Evolutionary conservation across 139 green algal species (phyloP).

Genomic region (Yamagishiella unicocca): DNA sequence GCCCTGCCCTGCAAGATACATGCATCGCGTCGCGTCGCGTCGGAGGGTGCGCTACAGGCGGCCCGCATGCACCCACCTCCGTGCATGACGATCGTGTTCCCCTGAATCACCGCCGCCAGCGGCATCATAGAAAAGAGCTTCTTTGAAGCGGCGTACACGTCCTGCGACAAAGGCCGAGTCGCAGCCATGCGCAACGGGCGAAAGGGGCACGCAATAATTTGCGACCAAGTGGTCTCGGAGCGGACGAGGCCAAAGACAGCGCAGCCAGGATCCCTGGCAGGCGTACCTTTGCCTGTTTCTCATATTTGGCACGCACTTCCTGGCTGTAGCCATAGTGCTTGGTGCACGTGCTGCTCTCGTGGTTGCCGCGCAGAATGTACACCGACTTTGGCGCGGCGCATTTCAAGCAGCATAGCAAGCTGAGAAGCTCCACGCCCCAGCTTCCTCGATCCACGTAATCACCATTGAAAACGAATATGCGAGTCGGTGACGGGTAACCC

Average conservation of each 20-base stretch:
- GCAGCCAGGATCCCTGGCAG: not conserved
- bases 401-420: constrained; percentile 85
- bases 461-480: constrained; percentile 77
- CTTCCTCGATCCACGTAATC: constrained; percentile 85
- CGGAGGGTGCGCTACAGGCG: too few species aligned
- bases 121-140: constrained; percentile 83
- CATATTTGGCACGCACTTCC: constrained; percentile 61
- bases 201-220: too few species aligned
- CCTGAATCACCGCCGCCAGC: constrained; percentile 78
- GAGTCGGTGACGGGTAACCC: constrained; percentile 50
- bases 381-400: constrained; percentile 85
- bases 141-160: constrained; percentile 65
- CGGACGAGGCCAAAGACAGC: not conserved
- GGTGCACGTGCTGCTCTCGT: constrained; percentile 92
- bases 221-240: too few species aligned
- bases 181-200: too few species aligned
- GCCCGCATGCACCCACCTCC: constrained; percentile 70
- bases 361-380: constrained; percentile 93
- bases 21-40: too few species aligned
- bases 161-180: not conserved
- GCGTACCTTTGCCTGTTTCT: constrained; percentile 32
- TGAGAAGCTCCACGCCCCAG: constrained; percentile 94
- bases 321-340: constrained; percentile 84
- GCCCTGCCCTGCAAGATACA: too few species aligned
- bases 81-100: constrained; percentile 89